Conservation (phyloP, 257 asterid species). For the Anisodus tanguticus region DNA sequence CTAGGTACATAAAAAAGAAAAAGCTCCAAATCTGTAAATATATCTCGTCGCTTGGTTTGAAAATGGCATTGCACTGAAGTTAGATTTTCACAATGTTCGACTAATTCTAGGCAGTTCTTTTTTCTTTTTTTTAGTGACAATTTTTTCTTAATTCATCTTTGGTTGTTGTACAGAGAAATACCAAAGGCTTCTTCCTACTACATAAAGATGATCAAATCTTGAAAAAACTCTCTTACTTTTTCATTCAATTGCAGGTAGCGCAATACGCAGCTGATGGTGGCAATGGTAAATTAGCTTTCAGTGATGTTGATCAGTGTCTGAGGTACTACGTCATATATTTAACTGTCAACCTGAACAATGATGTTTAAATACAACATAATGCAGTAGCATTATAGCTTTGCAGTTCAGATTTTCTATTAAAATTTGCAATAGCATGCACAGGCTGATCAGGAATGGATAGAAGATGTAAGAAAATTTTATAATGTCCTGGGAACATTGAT, state of each 20-base stretch:
- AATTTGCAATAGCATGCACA: background rate
- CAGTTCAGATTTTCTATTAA: background rate
- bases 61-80: background rate
- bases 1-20: background rate
- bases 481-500: background rate
- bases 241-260: conserved; percentile 68
- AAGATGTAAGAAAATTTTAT: background rate
- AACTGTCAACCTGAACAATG: background rate
- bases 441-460: conserved; percentile 2
- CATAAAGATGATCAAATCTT: background rate
- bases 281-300: conserved; percentile 70
- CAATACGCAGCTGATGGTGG: conserved; percentile 91
- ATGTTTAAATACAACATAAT: background rate
- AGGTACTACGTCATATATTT: conserved; percentile 55
- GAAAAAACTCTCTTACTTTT: background rate
- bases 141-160: background rate
- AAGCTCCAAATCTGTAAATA: background rate
- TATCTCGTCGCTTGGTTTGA: background rate
- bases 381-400: background rate
- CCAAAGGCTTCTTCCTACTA: background rate
- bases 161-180: background rate
- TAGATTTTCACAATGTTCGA: background rate
- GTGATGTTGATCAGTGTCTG: conserved; percentile 80
- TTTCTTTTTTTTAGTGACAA: background rate
- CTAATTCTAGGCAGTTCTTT: background rate